Evolutionary conservation across 805 yeast species (phyloP), one percentile per base, ranked within the genome.

Genomic region (Kazachstania viticola): DNA sequence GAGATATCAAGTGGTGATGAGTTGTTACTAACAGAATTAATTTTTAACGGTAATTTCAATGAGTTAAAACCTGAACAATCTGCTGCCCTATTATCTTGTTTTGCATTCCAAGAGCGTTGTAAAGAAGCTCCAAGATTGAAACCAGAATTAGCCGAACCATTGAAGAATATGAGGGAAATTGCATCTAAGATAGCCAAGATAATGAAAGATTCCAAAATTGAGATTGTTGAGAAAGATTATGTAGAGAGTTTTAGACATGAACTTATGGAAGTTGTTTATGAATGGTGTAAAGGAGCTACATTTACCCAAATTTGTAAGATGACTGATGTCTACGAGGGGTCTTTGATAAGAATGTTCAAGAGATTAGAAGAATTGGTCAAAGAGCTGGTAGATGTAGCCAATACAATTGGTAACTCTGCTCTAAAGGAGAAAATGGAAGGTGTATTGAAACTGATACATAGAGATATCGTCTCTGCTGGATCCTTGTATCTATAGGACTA

Each of bases 321-420:
- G 95, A 91, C 98, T 0, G 98, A 91, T 52, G 97, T 91, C 27
- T 91, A 88, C 46, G 99, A 91, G 62, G 99, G 99, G 26, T 79
- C 94, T 15, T 68, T 91, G 51, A 88, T 91, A 42, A 75, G 99
- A 54, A 81, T 83, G 75, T 91, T 91, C 64, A 79, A 91, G 57
- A 71, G 98, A 51, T 64, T 91, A 34, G 98, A 91, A 57, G 99
- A 91, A 55, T 69, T 91, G 66, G 63, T 91, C 35, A 74, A 88
- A 49, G 98, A 91, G 56, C 67, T 91, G 72, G 75, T 77, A 28
- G 76, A 72, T 44, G 97, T 96, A 11, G 91, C 98, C 2, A 83
- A 80, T 51, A 83, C 94, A 12, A 91, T 91, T 42, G 99, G 98
- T 38, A 91, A 91, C 54, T 69, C 71, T 21, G 88, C 77, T 25